Evolutionary conservation across 305 asterid species (phyloP), one percentile per base, ranked within the genome.

Genomic region (Ajuga reptans): DNA sequence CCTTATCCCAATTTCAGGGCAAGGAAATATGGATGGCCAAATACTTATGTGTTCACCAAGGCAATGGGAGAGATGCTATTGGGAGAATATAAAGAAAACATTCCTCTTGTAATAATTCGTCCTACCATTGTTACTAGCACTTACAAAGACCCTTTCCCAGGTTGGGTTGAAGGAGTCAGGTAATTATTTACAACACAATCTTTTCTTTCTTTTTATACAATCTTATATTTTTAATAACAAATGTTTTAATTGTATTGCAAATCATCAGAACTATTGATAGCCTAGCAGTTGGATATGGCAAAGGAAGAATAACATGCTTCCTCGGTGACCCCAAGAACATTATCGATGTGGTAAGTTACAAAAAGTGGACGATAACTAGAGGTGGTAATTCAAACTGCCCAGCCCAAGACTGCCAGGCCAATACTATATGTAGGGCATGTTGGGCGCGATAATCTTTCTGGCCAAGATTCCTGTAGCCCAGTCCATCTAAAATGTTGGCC

Each of bases 91-190:
- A 87, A 78, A 78, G 87, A 78, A 57, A 73, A 78, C 34, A 39
- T 78, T 6, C 92, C 96, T 54, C 78, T 89, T 18, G 89, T 84
- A 12, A 87, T 86, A 51, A 54, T 86, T 64, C 95, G 96, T 11
- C 98, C 98, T 1, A 86, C 95, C 3, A 87, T 91, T 5, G 70
- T 91, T 5, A 89, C 96, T 10, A 86, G 98, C 34, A 91, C 98
- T 55, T 81, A 60, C 76, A 87, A 85, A 74, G 90, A 91, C 34
- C 96, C 97, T 3, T 89, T 91, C 77, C 95, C 96, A 0, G 98
- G 98, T 41, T 91, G 98, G 98, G 87, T 84, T n/a, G 98, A 91
- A 87, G 98, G 97, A 1, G 10, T 91, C 72, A 86, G 97, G 97
- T 91, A 80, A 33, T 18, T 2, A 10, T 4, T 21, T 21, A 21